Base-by-base conservation (phyloP, 306 rosid genomes). In the Acacia crassicarpa region DNA sequence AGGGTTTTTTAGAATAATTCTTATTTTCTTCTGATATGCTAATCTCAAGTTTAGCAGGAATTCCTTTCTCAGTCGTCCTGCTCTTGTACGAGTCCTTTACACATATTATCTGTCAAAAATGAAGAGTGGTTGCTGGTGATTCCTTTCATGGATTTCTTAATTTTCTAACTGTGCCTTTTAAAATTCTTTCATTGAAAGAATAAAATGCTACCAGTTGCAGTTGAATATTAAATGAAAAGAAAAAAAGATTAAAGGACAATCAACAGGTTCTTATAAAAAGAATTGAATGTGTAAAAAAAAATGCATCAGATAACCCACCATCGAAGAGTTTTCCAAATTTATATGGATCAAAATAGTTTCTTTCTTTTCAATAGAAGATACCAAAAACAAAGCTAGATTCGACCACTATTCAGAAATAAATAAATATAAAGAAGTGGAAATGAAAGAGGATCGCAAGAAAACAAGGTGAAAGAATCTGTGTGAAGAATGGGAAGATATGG, bases 161-260 rank as follows among this genome's bases (percentile, higher is more conserved):
- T 93, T 86, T 97, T 90, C 89, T 93, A 93, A 82, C 98, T 90
- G 74, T 95, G 97, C 75, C 93, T 89, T 90, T 91, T 90, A 35
- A 98, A 84, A 93, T 93, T 79, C 94, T 83, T 86, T 95, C 98
- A 61, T 90, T 91, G 82, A 95, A 95, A 74, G 90, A 85, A 86
- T 95, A 93, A 89, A 95, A 93, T 67, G 97, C 94, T 85, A 93
- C 98, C 87, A 93, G 44, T 51, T 95, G 92, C 75, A 91, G 84
- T 90, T 93, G 98, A 89, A 97, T 95, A 98, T 95, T 69, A 82
- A 87, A 79, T 79, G 74, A 76, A 68, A 79, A 65, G 83, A 69
- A 76, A 68, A 68, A 79, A 59, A 85, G 41, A 62, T 80, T 79
- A 61, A 74, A 74, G 35, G 25, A 30, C n/a, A 35, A 76, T 81